Conservation (phyloP, 371 early-diverging fungal genomes). For the Mucor irregularis region DNA sequence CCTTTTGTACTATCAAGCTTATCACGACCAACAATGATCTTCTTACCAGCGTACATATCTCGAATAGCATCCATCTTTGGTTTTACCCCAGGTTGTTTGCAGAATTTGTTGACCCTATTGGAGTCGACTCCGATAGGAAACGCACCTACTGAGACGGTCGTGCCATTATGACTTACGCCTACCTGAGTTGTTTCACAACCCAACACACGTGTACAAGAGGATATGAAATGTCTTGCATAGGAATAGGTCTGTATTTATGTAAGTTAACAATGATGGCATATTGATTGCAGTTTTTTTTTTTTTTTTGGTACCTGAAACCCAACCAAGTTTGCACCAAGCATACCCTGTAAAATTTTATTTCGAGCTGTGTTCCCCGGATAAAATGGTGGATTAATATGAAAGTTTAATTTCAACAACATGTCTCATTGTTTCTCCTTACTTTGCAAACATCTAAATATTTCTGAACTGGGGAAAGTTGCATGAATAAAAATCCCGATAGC, state of each 20-base stretch:
- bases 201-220: constrained; percentile 91
- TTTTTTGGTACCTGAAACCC: constrained; percentile 75
- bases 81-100: constrained; percentile 57
- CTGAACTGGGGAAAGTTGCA: constrained; percentile 95
- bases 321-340: constrained; percentile 86
- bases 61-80: constrained; percentile 79
- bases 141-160: constrained; percentile 80
- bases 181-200: constrained; percentile 86
- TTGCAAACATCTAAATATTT: constrained; percentile 92
- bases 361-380: too few species aligned
- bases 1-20: constrained; percentile 99
- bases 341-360: constrained; percentile 84
- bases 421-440: constrained; percentile 45
- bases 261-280: background rate
- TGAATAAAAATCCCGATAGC: constrained; percentile 97
- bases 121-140: constrained; percentile 98
- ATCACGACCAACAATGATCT: constrained; percentile 97
- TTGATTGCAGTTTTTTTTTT: background rate
- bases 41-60: constrained; percentile 88
- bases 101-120: constrained; percentile 52
- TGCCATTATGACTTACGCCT: constrained; percentile 80
- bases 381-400: background rate
- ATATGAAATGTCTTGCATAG: constrained; percentile 96
- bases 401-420: constrained; percentile 1
- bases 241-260: constrained; percentile 75